Percentiles rank a stretch among this genome's conserved stretches.
phyloP scores from a whole-genome alignment of 1,139 yeast species.

The Debaryomyces psychrophilus region DNA sequence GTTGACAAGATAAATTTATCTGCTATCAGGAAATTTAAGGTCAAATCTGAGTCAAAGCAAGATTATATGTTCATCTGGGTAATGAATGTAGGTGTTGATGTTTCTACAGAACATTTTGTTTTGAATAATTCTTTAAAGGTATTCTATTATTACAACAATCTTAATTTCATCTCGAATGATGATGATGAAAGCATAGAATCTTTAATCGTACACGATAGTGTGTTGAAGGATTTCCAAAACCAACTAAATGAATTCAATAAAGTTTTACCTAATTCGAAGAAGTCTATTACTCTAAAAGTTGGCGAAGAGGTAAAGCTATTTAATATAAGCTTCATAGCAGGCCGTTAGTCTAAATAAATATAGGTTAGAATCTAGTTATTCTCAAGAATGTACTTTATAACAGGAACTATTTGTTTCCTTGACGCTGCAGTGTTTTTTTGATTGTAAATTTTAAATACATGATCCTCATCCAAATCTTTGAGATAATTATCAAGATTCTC shows the following conservation, averaged over 20 bases:
- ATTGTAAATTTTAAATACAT: constrained; percentile 37
- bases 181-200: constrained; percentile 39
- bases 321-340: constrained; percentile 27
- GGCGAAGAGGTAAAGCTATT: constrained; percentile 23
- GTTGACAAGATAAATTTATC: constrained; percentile 50
- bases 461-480: constrained; percentile 16
- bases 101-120: constrained; percentile 22
- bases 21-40: constrained; percentile 55
- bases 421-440: constrained; percentile 67
- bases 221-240: constrained; percentile 28
- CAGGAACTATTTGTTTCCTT: constrained; percentile 86
- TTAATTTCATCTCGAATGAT: constrained; percentile 17
- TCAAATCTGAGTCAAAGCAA: constrained; percentile 62
- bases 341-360: constrained; percentile 6
- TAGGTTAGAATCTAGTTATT: neutral
- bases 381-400: constrained; percentile 39
- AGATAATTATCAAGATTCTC: constrained; percentile 15
- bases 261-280: constrained; percentile 34
- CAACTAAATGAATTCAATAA: constrained; percentile 29
- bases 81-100: constrained; percentile 50
- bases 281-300: constrained; percentile 21
- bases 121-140: constrained; percentile 44
- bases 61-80: constrained; percentile 70
- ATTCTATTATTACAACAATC: constrained; percentile 30
- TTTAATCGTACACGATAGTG: constrained; percentile 31